Percentiles rank a stretch among this genome's conserved stretches.
These are phyloP conservation scores for Penicillium sp. DNA, from an alignment of 2,329 filamentous ascomycete genomes.

Conservation along the genomic window DNA sequence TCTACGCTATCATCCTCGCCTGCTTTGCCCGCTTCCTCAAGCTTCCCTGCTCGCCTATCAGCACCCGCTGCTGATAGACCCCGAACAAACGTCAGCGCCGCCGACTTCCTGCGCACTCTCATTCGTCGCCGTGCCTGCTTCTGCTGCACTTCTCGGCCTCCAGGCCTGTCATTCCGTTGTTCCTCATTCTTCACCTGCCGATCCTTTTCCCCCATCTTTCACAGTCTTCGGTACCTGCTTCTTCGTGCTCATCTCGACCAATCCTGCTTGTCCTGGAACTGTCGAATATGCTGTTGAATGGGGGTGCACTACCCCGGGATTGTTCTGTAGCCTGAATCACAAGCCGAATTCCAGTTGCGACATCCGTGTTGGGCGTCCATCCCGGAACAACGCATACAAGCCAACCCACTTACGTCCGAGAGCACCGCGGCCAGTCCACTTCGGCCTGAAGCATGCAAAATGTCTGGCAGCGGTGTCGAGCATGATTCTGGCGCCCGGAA, in stretches of 20 bases:
- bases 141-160: not conserved
- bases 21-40: constrained; percentile 1
- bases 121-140: constrained; percentile 16
- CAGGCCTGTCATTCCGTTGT: not conserved
- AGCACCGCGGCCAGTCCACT: constrained; percentile 30
- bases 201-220: constrained; percentile 7
- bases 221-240: not conserved
- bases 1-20: constrained; percentile 5
- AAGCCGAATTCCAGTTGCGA: constrained; percentile 27
- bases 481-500: constrained; percentile 36
- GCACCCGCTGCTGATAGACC: constrained; percentile 17
- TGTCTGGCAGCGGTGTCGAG: constrained; percentile 42
- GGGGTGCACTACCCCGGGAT: constrained; percentile 35
- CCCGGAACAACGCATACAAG: constrained; percentile 38
- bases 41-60: constrained; percentile 13
- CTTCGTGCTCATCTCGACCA: not conserved
- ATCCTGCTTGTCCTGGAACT: constrained; percentile 1
- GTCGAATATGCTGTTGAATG: constrained; percentile 36
- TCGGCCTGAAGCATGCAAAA: constrained; percentile 37
- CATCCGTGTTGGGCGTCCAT: constrained; percentile 32
- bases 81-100: constrained; percentile 27
- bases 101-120: constrained; percentile 8
- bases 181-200: constrained; percentile 5
- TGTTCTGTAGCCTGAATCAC: constrained; percentile 36
- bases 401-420: constrained; percentile 27